Evolutionary conservation across 2,329 filamentous ascomycete species (phyloP).

Genomic region (Neophaeococcomyces mojaviensis): DNA sequence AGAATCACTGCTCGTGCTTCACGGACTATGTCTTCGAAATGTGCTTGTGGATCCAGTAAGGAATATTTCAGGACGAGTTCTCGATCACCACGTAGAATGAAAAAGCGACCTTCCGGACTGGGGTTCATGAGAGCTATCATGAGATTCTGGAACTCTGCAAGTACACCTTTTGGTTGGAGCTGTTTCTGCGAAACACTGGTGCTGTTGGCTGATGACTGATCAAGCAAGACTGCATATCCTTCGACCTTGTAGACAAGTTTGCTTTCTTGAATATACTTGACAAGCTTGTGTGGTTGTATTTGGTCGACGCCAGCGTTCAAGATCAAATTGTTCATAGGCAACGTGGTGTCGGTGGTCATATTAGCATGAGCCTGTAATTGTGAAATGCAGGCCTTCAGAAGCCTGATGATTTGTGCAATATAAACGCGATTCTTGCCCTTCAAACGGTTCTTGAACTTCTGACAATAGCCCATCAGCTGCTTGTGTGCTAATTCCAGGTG

Average conservation of each 20-base stretch:
- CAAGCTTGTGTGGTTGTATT: conserved; percentile 85
- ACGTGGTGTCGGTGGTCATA: conserved; percentile 50
- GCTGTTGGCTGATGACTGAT: conserved; percentile 22
- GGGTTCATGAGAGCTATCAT: conserved; percentile 79
- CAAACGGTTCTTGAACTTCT: conserved; percentile 77
- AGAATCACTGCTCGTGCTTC: conserved; percentile 80
- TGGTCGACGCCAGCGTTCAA: conserved; percentile 84
- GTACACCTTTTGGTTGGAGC: conserved; percentile 28
- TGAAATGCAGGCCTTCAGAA: conserved; percentile 59
- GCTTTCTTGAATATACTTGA: conserved; percentile 80
- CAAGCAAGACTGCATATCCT: conserved; percentile 58
- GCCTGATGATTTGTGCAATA: conserved; percentile 74
- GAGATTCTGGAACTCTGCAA: conserved; percentile 61
- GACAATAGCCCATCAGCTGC: conserved; percentile 75
- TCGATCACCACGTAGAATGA: conserved; percentile 43
- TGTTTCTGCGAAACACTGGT: conserved; percentile 29
- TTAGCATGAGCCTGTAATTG: neutral
- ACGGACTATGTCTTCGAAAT: conserved; percentile 80
- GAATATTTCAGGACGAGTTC: conserved; percentile 68
- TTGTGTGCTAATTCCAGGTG: conserved; percentile 66
- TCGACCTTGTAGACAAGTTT: conserved; percentile 93
- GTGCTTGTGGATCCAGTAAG: conserved; percentile 80
- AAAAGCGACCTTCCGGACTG: conserved; percentile 58
- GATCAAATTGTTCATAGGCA: conserved; percentile 65
- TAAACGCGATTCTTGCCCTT: conserved; percentile 90